Percentiles rank a stretch among this genome's conserved stretches.
phyloP scores from a whole-genome alignment of 164 flowering plant genomes.

The Vitis rupestris region DNA sequence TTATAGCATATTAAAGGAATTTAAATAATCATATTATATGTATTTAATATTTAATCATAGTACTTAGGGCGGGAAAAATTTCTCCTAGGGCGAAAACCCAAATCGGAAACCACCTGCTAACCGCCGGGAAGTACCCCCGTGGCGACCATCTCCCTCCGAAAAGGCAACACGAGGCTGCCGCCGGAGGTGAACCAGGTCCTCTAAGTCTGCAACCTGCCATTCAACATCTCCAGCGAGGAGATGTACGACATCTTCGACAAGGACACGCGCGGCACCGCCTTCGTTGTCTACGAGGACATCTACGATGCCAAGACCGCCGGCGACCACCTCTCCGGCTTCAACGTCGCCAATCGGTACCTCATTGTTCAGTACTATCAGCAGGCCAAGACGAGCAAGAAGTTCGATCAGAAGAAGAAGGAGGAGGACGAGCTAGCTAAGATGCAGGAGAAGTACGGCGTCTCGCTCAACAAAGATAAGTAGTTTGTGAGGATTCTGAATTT shows the following conservation, averaged over 20 bases:
- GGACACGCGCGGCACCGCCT: constrained; percentile 95
- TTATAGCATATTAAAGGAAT: too few species aligned
- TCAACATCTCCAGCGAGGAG: constrained; percentile 96
- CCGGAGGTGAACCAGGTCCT: constrained; percentile 90
- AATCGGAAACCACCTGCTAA: too few species aligned
- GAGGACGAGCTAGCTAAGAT: constrained; percentile 76
- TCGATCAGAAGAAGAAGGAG: constrained; percentile 93
- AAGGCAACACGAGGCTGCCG: constrained; percentile 87
- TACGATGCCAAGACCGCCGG: constrained; percentile 98
- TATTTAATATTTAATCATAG: too few species aligned
- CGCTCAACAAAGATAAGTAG: constrained; percentile 73
- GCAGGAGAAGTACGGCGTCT: constrained; percentile 95
- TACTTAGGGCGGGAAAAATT: too few species aligned
- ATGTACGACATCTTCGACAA: constrained; percentile 99
- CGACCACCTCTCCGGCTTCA: constrained; percentile 93
- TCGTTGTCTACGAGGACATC: constrained; percentile 96
- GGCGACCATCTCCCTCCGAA: constrained; percentile 79
- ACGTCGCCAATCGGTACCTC: constrained; percentile 89
- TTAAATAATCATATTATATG: too few species aligned
- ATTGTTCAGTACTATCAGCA: constrained; percentile 94
- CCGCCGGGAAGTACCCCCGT: constrained; percentile 7
- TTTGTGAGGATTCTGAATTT: too few species aligned
- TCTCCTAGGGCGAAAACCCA: too few species aligned
- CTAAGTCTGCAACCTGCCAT: constrained; percentile 87
- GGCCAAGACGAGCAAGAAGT: constrained; percentile 95